Percentiles rank a stretch among this genome's conserved stretches.
These are phyloP conservation scores for Sergeia podlipaevii DNA, from an alignment of 208 protist species.

Conservation along the genomic window DNA sequence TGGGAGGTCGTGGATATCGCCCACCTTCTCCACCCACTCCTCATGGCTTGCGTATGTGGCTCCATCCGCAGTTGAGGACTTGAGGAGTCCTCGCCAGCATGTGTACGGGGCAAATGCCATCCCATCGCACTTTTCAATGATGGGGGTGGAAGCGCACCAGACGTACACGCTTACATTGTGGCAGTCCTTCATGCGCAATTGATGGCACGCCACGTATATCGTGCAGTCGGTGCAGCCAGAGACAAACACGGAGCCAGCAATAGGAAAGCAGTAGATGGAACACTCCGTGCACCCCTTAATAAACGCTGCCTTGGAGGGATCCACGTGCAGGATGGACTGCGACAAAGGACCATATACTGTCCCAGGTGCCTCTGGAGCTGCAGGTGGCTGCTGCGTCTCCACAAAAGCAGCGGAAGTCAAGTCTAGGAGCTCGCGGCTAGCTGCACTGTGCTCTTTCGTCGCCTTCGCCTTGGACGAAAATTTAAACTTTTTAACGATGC, in stretches of 20 bases:
- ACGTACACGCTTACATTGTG: constrained; percentile 65
- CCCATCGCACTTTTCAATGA: constrained; percentile 69
- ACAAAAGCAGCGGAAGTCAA: neutral
- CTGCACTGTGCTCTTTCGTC: neutral
- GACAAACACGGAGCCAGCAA: constrained; percentile 79
- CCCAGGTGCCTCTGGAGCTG: neutral
- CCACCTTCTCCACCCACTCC: constrained; percentile 57
- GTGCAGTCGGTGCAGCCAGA: constrained; percentile 55
- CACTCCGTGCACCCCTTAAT: constrained; percentile 43
- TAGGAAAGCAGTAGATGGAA: constrained; percentile 52
- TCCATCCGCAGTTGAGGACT: constrained; percentile 20
- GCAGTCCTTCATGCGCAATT: constrained; percentile 83
- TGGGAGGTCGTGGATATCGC: constrained; percentile 39
- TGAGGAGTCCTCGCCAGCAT: constrained; percentile 66
- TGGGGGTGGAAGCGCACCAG: constrained; percentile 75
- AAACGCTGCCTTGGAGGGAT: constrained; percentile 47
- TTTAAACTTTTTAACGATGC: constrained; percentile 27
- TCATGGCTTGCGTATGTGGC: constrained; percentile 29
- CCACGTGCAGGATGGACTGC: constrained; percentile 36
- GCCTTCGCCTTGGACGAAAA: constrained; percentile 49
- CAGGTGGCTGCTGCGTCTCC: neutral
- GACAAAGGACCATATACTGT: constrained; percentile 36
- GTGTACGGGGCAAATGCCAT: constrained; percentile 78
- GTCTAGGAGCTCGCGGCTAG: neutral
- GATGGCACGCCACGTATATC: constrained; percentile 80